Evolutionary conservation across 2,329 filamentous ascomycete species (phyloP).

Genomic region (Calcarisporium arbuscula): DNA sequence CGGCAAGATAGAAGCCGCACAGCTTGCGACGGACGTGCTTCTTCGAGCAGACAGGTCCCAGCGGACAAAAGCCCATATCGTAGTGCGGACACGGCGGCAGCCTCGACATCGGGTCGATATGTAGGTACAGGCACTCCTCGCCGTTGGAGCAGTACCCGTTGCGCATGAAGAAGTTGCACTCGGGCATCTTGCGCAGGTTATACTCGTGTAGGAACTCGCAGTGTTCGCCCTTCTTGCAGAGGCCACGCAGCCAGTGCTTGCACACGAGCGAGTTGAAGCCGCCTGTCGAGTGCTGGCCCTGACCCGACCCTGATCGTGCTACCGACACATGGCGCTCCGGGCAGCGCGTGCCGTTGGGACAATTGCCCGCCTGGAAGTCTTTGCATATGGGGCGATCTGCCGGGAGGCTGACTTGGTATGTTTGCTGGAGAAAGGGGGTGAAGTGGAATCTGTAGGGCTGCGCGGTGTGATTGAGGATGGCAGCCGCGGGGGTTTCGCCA

Average conservation of each 20-base stretch:
- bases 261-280: slow-evolving; percentile 82
- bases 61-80: slow-evolving; percentile 87
- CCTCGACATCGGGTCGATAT: slow-evolving; percentile 77
- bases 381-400: slow-evolving; percentile 77
- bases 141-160: slow-evolving; percentile 95
- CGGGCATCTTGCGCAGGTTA: slow-evolving; percentile 95
- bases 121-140: slow-evolving; percentile 90
- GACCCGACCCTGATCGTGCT: slow-evolving; percentile 46
- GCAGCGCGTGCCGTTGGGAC: slow-evolving; percentile 77
- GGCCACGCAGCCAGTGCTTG: slow-evolving; percentile 95
- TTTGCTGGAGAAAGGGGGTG: slow-evolving; percentile 74
- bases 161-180: slow-evolving; percentile 92
- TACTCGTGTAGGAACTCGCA: slow-evolving; percentile 99
- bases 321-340: slow-evolving; percentile 68
- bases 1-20: slow-evolving; percentile 82
- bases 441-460: slow-evolving; percentile 70
- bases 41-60: slow-evolving; percentile 81
- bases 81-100: slow-evolving; percentile 83
- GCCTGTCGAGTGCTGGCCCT: slow-evolving; percentile 28
- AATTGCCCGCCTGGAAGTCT: slow-evolving; percentile 78
- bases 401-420: slow-evolving; percentile 78
- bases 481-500: slow-evolving; percentile 21
- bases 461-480: slow-evolving; percentile 52
- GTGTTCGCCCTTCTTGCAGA: slow-evolving; percentile 94
- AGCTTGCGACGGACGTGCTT: slow-evolving; percentile 78